Evolutionary conservation across 2,329 filamentous ascomycete genomes (phyloP).

Genomic region (Trichoderma sp.): DNA sequence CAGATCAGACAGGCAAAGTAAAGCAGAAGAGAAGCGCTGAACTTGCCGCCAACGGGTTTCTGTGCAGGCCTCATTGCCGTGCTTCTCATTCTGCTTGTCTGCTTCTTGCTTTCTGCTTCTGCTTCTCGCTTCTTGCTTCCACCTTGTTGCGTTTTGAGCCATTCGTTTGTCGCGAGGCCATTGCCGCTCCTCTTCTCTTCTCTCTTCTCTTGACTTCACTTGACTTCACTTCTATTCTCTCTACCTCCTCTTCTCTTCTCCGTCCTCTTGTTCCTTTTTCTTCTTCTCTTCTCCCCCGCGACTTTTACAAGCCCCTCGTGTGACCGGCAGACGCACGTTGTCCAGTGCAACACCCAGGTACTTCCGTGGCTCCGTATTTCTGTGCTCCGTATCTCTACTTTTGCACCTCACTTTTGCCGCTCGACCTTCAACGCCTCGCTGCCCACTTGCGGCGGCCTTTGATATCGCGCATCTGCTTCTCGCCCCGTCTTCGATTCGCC

Average conservation of each 20-base stretch:
- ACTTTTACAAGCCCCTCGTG: neutral
- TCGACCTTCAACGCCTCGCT: neutral
- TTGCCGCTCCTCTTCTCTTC: neutral
- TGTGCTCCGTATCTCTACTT: conserved; percentile 5
- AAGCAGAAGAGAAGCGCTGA: neutral
- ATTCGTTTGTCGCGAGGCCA: neutral
- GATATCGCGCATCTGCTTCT: conserved; percentile 13
- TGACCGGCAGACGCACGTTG: conserved; percentile 10
- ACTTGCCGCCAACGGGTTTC: neutral
- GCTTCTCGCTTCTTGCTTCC: neutral
- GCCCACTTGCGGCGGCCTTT: neutral
- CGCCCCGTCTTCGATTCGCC: conserved; percentile 8
- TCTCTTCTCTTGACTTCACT: neutral
- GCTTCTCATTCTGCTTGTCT: neutral
- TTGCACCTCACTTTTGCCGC: neutral
- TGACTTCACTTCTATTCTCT: neutral
- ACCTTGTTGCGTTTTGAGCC: neutral
- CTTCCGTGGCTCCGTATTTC: conserved; percentile 1
- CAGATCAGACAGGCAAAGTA: conserved; percentile 7
- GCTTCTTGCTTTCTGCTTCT: neutral
- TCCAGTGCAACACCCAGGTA: neutral
- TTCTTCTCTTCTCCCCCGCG: neutral
- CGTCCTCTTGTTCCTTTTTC: neutral
- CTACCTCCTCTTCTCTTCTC: neutral
- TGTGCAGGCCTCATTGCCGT: neutral